Evolutionary conservation across 768 basidiomycete genomes (phyloP).

Genomic region (Suillus clintonianus): DNA sequence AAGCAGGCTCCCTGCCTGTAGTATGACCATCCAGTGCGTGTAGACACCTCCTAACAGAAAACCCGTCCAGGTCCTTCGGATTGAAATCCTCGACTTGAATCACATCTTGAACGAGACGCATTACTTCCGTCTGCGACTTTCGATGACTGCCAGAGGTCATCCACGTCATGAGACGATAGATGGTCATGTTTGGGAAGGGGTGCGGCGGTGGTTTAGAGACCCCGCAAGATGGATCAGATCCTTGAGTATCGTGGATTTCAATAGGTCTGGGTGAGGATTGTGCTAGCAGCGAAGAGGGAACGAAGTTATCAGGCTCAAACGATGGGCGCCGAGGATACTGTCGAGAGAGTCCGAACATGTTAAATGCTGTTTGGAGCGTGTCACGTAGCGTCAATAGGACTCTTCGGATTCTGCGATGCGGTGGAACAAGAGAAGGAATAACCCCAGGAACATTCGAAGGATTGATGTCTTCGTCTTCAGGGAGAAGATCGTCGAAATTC

Average conservation of each 20-base stretch:
- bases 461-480: too few species aligned
- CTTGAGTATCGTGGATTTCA: not conserved
- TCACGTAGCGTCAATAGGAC: too few species aligned
- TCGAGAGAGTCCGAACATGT: slow-evolving; percentile 14
- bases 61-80: slow-evolving; percentile 4
- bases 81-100: slow-evolving; percentile 9
- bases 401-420: too few species aligned
- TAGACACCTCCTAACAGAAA: not conserved
- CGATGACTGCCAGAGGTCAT: slow-evolving; percentile 15
- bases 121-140: slow-evolving; percentile 4
- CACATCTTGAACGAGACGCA: slow-evolving; percentile 4
- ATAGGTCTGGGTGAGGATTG: not conserved
- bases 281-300: not conserved
- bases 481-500: too few species aligned
- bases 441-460: too few species aligned
- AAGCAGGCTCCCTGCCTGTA: too few species aligned
- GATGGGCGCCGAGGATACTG: slow-evolving; percentile 25
- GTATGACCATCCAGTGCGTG: not conserved
- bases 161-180: slow-evolving; percentile 20
- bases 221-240: slow-evolving; percentile 10
- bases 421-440: too few species aligned
- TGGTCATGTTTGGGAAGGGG: too few species aligned
- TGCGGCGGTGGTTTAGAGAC: slow-evolving; percentile 5
- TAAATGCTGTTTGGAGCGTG: too few species aligned
- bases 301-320: slow-evolving; percentile 23